Evolutionary conservation across 805 yeast genomes (phyloP), one percentile per base, ranked within the genome.

Genomic region (Clavispora vitiphila): DNA sequence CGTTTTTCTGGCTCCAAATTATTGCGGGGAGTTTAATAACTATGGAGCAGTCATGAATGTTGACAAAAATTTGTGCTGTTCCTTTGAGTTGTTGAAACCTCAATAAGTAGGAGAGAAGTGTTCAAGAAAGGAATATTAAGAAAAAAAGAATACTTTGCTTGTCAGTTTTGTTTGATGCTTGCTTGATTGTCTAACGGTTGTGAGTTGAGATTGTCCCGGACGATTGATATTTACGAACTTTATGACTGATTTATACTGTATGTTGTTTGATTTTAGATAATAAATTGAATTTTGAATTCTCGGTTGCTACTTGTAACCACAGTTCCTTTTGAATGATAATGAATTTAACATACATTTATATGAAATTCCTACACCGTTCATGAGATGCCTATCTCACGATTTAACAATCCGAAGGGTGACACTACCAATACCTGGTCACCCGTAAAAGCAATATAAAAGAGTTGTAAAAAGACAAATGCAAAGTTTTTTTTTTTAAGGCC

Each of bases 11-110:
- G 95, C 93, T 4, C 95, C 95, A 3, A 86, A 86, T 57, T 86
- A 86, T 55, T 83, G 90, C 65, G 90, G 90, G 8, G 89, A 83
- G 57, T 83, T 83, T 61, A 79, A 81, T 51, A 83, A 83, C 55
- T 83, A 82, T 78, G 90, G 90, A 12, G 89, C 89, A 2, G 82
- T 83, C 15, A 81, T 83, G 86, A 76, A 80, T 54, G 86, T 83
- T 18, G 82, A 80, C 50, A 79, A 80, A 46, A 74, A 74, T 20
- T 64, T 83, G 52, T 78, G 80, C 64, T 83, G 90, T 54, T 78
- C 85, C 30, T 83, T 83, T 62, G 89, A 83, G 55, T 65, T 83
- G 53, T 61, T 83, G 39, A 82, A 82, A 57, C 88, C 89, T 5
- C 58, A 58, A 37, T 56, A 47, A 38, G 32, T 4, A 15, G 15